Evolutionary conservation across 345 rosid species (phyloP).

Genomic region (rapeseed (Brassica napus)): Da-Ae NC_063451.1:17866001-17866500

Average conservation of each 20-base stretch:
- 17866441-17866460: no score
- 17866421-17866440: neutral
- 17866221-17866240: no score
- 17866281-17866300: slow-evolving; percentile 16
- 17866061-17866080: neutral
- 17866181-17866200: slow-evolving; percentile 95
- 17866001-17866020: no score
- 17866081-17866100: neutral
- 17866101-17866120: slow-evolving; percentile 75
- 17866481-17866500: slow-evolving; percentile 3
- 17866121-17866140: slow-evolving; percentile 93
- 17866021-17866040: neutral
- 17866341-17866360: slow-evolving; percentile 24
- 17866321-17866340: slow-evolving; percentile 26
- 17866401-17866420: neutral
- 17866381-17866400: slow-evolving; percentile 12
- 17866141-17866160: slow-evolving; percentile 94
- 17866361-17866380: neutral
- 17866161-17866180: slow-evolving; percentile 94
- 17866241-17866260: slow-evolving; percentile 30
- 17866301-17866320: slow-evolving; percentile 15
- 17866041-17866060: neutral
- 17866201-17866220: slow-evolving; percentile 60
- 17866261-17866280: slow-evolving; percentile 15
- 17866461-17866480: no score